phyloP scores from a whole-genome alignment of 2,329 filamentous ascomycete genomes.

The Monascus ruber region DNA sequence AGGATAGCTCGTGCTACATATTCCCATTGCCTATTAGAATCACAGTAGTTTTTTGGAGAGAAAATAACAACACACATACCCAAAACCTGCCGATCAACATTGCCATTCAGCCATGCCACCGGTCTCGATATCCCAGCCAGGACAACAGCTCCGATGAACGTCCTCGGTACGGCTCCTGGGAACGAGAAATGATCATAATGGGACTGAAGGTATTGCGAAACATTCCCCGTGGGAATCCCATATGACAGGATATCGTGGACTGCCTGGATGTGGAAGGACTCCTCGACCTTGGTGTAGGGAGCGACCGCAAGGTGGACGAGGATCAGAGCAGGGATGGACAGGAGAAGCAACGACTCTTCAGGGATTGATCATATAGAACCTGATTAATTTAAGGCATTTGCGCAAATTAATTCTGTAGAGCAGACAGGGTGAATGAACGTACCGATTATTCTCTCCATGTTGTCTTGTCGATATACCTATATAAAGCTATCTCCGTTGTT shows the following conservation, averaged over 20 bases:
- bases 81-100: conserved; percentile 46
- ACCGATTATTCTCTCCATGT: too few relatives aligned
- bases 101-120: conserved; percentile 46
- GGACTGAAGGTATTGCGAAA: conserved; percentile 42
- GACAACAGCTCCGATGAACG: conserved; percentile 71
- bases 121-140: conserved; percentile 64
- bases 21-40: conserved; percentile 3
- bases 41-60: background rate
- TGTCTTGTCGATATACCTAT: too few relatives aligned
- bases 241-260: conserved; percentile 79
- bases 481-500: too few relatives aligned
- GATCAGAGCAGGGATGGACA: conserved; percentile 50
- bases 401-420: too few relatives aligned
- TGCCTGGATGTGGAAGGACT: conserved; percentile 96
- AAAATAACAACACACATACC: conserved; percentile 27
- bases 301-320: conserved; percentile 60
- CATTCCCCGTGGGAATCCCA: conserved; percentile 54
- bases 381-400: too few relatives aligned
- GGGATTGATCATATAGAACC: too few relatives aligned
- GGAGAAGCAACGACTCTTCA: background rate
- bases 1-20: conserved; percentile 59
- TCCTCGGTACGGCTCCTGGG: conserved; percentile 80
- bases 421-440: too few relatives aligned
- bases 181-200: conserved; percentile 86
- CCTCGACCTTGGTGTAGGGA: conserved; percentile 95